Conservation (phyloP, 1,284 basidiomycete species). For the Caloboletus firmus region DNA sequence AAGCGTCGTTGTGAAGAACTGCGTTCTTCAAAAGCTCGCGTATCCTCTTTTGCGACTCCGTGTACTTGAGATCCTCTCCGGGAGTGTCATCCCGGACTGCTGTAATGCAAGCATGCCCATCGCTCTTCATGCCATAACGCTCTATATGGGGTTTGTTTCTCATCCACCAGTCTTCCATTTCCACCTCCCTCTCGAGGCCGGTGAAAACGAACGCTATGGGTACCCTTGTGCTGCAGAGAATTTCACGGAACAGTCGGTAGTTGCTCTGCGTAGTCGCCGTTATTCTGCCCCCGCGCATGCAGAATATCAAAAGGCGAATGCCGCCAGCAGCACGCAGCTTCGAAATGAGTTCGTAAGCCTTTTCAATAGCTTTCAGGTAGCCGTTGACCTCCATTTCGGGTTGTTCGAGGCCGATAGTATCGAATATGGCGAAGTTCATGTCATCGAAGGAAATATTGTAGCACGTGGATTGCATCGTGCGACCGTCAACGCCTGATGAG, state of each 20-base stretch:
- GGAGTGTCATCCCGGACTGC: conserved; percentile 31
- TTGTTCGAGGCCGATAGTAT: conserved; percentile 45
- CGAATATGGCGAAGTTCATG: conserved; percentile 33
- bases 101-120: conserved; percentile 42
- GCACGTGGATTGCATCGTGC: conserved; percentile 32
- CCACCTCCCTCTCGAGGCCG: conserved; percentile 37
- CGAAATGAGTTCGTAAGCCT: conserved; percentile 36
- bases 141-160: conserved; percentile 36
- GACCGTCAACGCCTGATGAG: conserved; percentile 32
- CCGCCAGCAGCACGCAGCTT: conserved; percentile 34
- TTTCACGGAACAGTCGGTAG: conserved; percentile 39
- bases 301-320: conserved; percentile 42
- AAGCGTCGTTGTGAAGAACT: conserved; percentile 14
- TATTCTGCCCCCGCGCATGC: conserved; percentile 40
- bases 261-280: conserved; percentile 36
- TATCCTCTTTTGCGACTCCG: conserved; percentile 24
- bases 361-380: conserved; percentile 35
- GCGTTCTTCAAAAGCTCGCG: conserved; percentile 21
- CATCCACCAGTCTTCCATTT: conserved; percentile 43
- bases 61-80: conserved; percentile 26
- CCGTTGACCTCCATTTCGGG: conserved; percentile 31
- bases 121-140: conserved; percentile 32
- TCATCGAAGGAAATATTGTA: conserved; percentile 25
- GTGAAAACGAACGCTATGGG: conserved; percentile 43
- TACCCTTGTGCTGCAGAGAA: conserved; percentile 36